phyloP scores from a whole-genome alignment of 23 red algal species.

The Cyanidioschyzon merolae region DNA sequence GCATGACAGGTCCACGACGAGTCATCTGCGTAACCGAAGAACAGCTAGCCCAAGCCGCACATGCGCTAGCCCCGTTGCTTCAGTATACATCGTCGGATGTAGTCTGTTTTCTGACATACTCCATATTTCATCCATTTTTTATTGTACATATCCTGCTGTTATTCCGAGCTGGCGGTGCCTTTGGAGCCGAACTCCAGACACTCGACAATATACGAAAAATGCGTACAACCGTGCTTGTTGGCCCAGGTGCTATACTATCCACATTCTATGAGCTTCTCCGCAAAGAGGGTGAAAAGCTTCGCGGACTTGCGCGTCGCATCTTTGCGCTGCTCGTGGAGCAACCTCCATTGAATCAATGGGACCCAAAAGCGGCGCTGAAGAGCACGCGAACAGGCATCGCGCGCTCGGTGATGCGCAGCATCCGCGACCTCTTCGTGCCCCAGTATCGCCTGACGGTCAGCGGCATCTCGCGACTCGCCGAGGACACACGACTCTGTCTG shows the following conservation, averaged over 20 bases:
- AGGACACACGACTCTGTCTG: background rate
- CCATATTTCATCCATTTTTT: conserved; percentile 2
- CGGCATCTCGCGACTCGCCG: conserved; percentile 8
- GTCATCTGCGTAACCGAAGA: background rate
- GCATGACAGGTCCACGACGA: background rate
- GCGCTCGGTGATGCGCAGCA: background rate
- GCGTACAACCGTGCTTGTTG: background rate
- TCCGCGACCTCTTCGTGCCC: background rate
- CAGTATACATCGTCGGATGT: background rate
- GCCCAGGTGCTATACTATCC: background rate
- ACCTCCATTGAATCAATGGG: background rate
- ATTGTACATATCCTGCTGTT: background rate
- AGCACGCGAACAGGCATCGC: background rate
- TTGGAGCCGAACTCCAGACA: background rate
- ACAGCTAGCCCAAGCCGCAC: background rate
- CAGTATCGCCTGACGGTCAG: conserved; percentile 6
- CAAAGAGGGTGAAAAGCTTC: conserved; percentile 4
- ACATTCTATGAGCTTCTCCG: background rate
- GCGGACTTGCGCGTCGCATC: background rate
- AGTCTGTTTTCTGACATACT: background rate
- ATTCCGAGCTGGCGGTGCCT: background rate
- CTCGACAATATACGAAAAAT: conserved; percentile 10
- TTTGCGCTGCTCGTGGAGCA: background rate
- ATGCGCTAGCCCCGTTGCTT: background rate
- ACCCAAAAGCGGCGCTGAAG: background rate